Conservation (phyloP, 1,284 basidiomycete species). For the Entoloma clypeatum region DNA sequence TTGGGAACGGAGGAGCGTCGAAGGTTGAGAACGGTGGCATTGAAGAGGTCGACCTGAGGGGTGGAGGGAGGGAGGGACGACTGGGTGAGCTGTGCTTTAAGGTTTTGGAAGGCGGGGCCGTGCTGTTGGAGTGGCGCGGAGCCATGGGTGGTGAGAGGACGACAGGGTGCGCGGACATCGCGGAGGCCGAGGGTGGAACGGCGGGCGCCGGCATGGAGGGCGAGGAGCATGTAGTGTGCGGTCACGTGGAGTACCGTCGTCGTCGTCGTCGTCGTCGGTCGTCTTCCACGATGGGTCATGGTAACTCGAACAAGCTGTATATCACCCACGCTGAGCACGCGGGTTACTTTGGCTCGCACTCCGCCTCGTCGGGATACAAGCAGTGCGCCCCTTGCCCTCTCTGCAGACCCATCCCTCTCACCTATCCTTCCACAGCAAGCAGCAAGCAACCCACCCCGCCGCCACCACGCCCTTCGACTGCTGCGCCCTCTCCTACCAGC, state of each 20-base stretch:
- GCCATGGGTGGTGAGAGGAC: conserved; percentile 33
- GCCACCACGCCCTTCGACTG: conserved; percentile 82
- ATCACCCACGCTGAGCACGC: conserved; percentile 84
- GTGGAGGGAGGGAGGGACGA: conserved; percentile 17
- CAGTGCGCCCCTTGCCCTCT: conserved; percentile 42
- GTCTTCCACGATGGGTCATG: conserved; percentile 65
- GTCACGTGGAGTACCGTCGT: not conserved
- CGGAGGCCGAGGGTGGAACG: too few species aligned
- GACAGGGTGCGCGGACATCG: not conserved
- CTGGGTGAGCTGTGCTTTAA: conserved; percentile 23
- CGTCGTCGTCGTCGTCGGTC: not conserved
- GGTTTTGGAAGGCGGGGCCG: conserved; percentile 23
- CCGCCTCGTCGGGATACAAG: conserved; percentile 70
- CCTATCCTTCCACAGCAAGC: conserved; percentile 46
- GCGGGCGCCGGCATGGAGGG: conserved; percentile 36
- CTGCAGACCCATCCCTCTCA: not conserved
- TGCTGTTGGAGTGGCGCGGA: conserved; percentile 15
- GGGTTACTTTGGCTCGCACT: conserved; percentile 73
- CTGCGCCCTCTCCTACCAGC: conserved; percentile 90
- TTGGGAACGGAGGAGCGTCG: conserved; percentile 31
- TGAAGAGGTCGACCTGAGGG: conserved; percentile 33
- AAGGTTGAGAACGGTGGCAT: conserved; percentile 33
- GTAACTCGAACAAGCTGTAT: conserved; percentile 81
- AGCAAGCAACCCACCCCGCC: conserved; percentile 57
- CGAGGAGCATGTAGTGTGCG: conserved; percentile 23